Conservation (phyloP, 306 rosid genomes). For the Oemleria cerasiformis region DNA sequence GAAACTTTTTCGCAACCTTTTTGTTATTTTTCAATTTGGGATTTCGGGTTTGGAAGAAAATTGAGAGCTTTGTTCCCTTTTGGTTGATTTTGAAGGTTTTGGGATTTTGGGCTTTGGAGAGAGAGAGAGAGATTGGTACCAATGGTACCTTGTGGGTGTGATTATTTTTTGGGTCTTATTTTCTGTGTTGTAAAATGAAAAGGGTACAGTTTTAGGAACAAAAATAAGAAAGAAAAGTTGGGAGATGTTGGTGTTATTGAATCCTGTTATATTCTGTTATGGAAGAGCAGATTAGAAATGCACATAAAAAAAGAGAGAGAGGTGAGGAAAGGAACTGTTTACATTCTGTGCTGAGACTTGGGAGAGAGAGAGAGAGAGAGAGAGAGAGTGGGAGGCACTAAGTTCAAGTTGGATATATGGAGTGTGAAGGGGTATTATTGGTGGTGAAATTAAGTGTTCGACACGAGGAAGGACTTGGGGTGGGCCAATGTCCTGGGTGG, state of each 20-base stretch:
- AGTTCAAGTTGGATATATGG: background rate
- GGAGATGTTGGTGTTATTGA: slow-evolving; percentile 3
- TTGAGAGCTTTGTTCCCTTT: no score
- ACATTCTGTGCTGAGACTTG: background rate
- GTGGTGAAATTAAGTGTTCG: slow-evolving; percentile 30
- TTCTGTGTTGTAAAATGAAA: background rate
- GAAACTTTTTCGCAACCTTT: background rate
- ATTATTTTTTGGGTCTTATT: background rate
- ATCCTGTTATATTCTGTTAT: slow-evolving; percentile 27
- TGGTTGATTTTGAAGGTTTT: background rate
- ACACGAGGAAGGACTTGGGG: slow-evolving; percentile 18
- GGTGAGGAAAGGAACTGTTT: slow-evolving; percentile 7
- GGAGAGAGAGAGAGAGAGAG: background rate
- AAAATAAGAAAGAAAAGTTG: background rate
- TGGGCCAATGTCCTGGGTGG: slow-evolving; percentile 18
- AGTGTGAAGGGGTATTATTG: slow-evolving; percentile 5
- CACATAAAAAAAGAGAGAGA: background rate
- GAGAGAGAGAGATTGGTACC: background rate
- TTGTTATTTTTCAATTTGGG: background rate
- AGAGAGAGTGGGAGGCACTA: slow-evolving; percentile 4
- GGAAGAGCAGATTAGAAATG: slow-evolving; percentile 8
- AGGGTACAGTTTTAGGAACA: background rate
- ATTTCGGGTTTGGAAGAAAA: background rate
- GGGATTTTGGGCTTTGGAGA: background rate
- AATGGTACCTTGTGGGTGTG: background rate